phyloP scores from a whole-genome alignment of 2,329 filamentous ascomycete species.

The Fusarium lyarnte region DNA sequence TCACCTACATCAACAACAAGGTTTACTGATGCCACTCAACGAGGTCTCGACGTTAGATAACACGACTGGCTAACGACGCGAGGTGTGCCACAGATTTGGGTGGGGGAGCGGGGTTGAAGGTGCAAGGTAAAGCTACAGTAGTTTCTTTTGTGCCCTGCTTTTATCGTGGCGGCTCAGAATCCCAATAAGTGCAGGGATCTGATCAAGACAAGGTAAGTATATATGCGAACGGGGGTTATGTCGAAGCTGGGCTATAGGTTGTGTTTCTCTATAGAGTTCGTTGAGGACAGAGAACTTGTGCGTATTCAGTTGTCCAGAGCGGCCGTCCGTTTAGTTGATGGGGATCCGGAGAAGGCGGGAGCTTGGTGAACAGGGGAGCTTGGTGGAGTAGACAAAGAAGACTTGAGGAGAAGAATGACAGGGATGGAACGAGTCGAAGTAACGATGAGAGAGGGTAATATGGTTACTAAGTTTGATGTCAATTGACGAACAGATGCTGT shows the following conservation, averaged over 20 bases:
- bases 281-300: not conserved
- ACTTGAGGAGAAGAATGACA: conserved; percentile 12
- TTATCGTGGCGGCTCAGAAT: conserved; percentile 15
- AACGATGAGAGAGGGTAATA: not conserved
- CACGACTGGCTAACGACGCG: conserved; percentile 38
- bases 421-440: conserved; percentile 6
- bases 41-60: conserved; percentile 43
- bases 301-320: conserved; percentile 2
- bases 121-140: conserved; percentile 41
- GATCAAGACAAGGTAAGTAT: not conserved
- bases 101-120: conserved; percentile 42
- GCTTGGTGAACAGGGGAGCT: conserved; percentile 24
- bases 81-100: conserved; percentile 37
- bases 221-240: not conserved
- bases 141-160: conserved; percentile 32
- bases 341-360: conserved; percentile 24
- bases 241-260: not conserved
- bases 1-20: conserved; percentile 40
- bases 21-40: conserved; percentile 36
- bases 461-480: not conserved
- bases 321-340: conserved; percentile 16
- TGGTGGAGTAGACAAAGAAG: conserved; percentile 30
- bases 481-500: conserved; percentile 26
- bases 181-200: conserved; percentile 16
- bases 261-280: not conserved